A percentile compares a stretch with the other conserved stretches of the same genome.
These are phyloP conservation scores for Xylaria intraflava DNA, from an alignment of 495 filamentous ascomycete genomes.

Conservation along the genomic window DNA sequence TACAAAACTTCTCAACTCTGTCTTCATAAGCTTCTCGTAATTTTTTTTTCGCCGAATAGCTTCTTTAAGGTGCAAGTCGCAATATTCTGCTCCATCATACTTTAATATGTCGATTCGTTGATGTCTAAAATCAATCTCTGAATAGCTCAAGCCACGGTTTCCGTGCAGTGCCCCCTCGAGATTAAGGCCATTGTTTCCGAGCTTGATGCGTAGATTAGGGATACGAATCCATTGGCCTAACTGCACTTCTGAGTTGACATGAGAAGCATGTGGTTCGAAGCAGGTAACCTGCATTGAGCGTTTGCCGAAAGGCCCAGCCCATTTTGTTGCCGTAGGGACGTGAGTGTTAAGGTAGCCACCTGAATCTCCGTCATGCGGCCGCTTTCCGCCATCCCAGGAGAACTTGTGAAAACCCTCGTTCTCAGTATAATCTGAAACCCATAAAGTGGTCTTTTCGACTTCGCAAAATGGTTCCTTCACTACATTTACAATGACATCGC, in stretches of 20 bases:
- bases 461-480: conserved; percentile 53
- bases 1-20: conserved; percentile 34
- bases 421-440: conserved; percentile 81
- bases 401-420: conserved; percentile 57
- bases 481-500: conserved; percentile 71
- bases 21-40: conserved; percentile 51
- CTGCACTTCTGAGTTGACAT: conserved; percentile 48
- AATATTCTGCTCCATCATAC: conserved; percentile 21
- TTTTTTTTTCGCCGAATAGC: conserved; percentile 56
- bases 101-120: conserved; percentile 50
- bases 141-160: conserved; percentile 47
- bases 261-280: conserved; percentile 61
- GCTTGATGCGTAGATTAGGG: conserved; percentile 66
- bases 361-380: conserved; percentile 25
- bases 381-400: conserved; percentile 35
- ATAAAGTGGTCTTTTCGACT: conserved; percentile 51
- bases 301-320: conserved; percentile 74
- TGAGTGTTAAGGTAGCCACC: conserved; percentile 24
- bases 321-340: conserved; percentile 30
- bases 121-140: conserved; percentile 47
- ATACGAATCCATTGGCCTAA: conserved; percentile 57
- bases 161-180: conserved; percentile 69
- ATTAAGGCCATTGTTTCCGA: conserved; percentile 39
- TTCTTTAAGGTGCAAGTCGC: conserved; percentile 52
- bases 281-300: conserved; percentile 65